A percentile compares a stretch with the other conserved stretches of the same genome.
phyloP scores from a whole-genome alignment of 2,329 filamentous ascomycete species.

The Cordyceps fumosorosea region DNA sequence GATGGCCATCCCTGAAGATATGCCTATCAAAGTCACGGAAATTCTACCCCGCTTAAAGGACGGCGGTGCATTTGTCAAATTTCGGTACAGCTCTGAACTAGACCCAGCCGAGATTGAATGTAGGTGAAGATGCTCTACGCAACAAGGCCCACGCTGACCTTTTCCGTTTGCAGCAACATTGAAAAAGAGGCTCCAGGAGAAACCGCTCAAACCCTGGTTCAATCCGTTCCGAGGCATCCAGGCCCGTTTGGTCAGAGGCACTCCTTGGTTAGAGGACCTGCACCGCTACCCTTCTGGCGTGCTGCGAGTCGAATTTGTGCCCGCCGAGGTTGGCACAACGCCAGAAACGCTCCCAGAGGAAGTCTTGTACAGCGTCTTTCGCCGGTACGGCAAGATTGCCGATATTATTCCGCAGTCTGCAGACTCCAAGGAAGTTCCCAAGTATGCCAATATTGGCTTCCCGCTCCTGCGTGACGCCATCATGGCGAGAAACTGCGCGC shows the following conservation, averaged over 20 bases:
- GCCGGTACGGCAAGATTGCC: constrained; percentile 81
- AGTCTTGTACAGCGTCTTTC: constrained; percentile 76
- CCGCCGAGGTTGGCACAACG: constrained; percentile 61
- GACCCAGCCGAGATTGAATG: constrained; percentile 37
- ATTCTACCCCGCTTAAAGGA: constrained; percentile 82
- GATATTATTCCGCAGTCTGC: constrained; percentile 78
- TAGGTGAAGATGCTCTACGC: constrained; percentile 16
- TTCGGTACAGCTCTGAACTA: constrained; percentile 44
- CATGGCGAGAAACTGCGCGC: constrained; percentile 87
- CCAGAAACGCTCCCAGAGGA: constrained; percentile 80
- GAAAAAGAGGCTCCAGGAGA: constrained; percentile 55
- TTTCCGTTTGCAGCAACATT: constrained; percentile 40
- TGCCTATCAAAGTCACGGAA: constrained; percentile 67
- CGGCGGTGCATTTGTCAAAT: constrained; percentile 89
- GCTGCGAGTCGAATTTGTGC: constrained; percentile 78
- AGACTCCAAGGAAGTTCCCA: constrained; percentile 79
- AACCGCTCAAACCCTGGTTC: constrained; percentile 82
- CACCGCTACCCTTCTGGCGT: constrained; percentile 71
- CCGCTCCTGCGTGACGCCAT: constrained; percentile 66
- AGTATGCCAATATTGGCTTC: constrained; percentile 76
- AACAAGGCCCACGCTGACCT: neutral
- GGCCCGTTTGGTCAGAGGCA: constrained; percentile 68
- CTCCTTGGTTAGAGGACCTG: constrained; percentile 91
- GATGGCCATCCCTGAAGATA: constrained; percentile 54
- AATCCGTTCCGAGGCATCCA: constrained; percentile 70